Conservation (phyloP, 2,329 filamentous ascomycete genomes). For the Aspergillus melleus region DNA sequence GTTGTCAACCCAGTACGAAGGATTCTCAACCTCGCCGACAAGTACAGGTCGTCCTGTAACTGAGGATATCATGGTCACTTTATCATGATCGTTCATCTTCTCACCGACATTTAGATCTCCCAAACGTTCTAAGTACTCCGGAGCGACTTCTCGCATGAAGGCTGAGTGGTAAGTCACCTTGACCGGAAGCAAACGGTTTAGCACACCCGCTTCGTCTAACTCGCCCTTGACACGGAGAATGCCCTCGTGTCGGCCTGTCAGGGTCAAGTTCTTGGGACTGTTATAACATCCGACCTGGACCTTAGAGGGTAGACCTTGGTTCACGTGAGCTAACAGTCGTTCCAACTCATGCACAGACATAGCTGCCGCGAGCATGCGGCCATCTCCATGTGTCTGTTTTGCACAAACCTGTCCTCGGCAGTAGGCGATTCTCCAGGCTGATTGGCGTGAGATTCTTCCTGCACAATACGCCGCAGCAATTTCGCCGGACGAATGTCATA, state of each 20-base stretch:
- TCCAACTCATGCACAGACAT: not conserved
- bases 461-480: slow-evolving; percentile 44
- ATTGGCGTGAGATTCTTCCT: no score
- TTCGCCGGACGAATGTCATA: slow-evolving; percentile 54
- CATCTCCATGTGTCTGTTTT: no score
- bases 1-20: not conserved
- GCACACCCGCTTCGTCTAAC: not conserved
- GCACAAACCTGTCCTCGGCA: no score
- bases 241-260: not conserved
- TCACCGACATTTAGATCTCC: not conserved
- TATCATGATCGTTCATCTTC: not conserved
- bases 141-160: not conserved
- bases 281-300: not conserved
- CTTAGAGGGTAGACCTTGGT: not conserved
- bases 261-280: not conserved
- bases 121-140: not conserved
- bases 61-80: not conserved
- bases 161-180: not conserved
- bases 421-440: no score
- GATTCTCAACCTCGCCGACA: not conserved
- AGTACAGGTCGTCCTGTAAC: not conserved
- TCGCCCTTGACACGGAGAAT: not conserved
- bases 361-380: not conserved
- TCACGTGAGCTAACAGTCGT: not conserved
- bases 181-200: not conserved